These are phyloP conservation scores for Boletus pseudopeckii DNA, from an alignment of 768 basidiomycete species.

Conservation along the genomic window DNA sequence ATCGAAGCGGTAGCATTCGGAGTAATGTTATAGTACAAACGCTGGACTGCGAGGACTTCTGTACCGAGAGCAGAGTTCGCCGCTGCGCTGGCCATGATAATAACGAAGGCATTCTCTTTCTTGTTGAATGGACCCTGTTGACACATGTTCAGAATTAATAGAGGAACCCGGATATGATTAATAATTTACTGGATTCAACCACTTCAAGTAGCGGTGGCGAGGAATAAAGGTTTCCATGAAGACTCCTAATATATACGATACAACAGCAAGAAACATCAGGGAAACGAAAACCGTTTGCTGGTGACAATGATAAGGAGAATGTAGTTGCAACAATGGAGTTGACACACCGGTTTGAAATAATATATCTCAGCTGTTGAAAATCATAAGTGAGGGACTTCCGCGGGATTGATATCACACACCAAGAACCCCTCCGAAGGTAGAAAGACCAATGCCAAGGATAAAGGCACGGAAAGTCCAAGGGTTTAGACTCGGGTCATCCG, in stretches of 20 bases:
- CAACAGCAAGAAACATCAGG: slow-evolving; percentile 52
- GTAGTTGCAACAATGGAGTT: neutral
- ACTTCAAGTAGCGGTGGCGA: slow-evolving; percentile 39
- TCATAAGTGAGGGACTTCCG: slow-evolving; percentile 3
- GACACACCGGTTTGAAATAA: slow-evolving; percentile 53
- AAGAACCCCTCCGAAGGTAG: slow-evolving; percentile 52
- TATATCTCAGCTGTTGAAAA: slow-evolving; percentile 48
- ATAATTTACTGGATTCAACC: slow-evolving; percentile 46
- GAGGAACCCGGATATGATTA: neutral
- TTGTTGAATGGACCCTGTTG: slow-evolving; percentile 53
- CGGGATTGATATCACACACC: slow-evolving; percentile 29
- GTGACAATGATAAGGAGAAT: neutral
- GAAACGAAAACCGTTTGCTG: slow-evolving; percentile 55
- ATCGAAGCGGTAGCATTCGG: slow-evolving; percentile 47
- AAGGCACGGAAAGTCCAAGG: slow-evolving; percentile 45
- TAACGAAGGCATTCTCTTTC: slow-evolving; percentile 56
- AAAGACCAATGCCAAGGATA: slow-evolving; percentile 52
- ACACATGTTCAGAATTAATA: neutral
- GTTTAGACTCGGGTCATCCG: slow-evolving; percentile 27
- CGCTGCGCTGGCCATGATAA: slow-evolving; percentile 56
- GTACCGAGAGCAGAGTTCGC: slow-evolving; percentile 54
- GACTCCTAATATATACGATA: slow-evolving; percentile 49
- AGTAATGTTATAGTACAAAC: slow-evolving; percentile 49
- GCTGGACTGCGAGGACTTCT: slow-evolving; percentile 53
- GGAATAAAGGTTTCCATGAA: slow-evolving; percentile 47